Conservation (phyloP, 2,329 filamentous ascomycete species). For the Fusarium oxysporum region DNA sequence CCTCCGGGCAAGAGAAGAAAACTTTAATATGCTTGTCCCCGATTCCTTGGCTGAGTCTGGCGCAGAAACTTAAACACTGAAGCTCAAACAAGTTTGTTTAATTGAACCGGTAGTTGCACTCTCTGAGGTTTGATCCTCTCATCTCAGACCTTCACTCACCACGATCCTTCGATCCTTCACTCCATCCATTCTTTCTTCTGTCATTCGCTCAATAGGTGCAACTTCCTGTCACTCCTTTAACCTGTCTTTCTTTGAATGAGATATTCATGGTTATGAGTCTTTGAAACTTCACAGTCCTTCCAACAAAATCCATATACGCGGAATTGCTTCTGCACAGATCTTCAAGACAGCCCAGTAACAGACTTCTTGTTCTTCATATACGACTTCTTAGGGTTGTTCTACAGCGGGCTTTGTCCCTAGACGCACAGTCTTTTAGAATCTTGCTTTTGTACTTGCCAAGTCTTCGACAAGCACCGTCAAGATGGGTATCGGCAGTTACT, state of each 20-base stretch:
- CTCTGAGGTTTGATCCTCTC: neutral
- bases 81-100: conserved; percentile 27
- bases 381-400: neutral
- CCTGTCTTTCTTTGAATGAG: conserved; percentile 4
- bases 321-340: neutral
- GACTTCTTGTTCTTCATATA: neutral
- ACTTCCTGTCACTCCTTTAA: conserved; percentile 18
- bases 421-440: neutral
- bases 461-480: conserved; percentile 24
- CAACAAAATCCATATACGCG: neutral
- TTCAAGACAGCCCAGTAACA: neutral
- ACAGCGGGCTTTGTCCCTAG: neutral
- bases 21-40: conserved; percentile 19
- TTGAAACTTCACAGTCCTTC: conserved; percentile 28
- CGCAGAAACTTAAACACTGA: conserved; percentile 11
- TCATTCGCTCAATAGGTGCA: conserved; percentile 14
- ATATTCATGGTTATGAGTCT: conserved; percentile 4
- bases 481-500: conserved; percentile 73
- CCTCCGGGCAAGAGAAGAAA: conserved; percentile 21
- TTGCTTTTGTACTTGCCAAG: neutral
- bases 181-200: conserved; percentile 19
- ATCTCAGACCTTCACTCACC: conserved; percentile 11
- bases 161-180: conserved; percentile 8
- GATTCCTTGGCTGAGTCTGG: conserved; percentile 8
- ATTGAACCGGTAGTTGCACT: conserved; percentile 12